These are phyloP conservation scores for Cladosporium sp. DNA, from an alignment of 2,329 filamentous ascomycete genomes.

Conservation along the genomic window DNA sequence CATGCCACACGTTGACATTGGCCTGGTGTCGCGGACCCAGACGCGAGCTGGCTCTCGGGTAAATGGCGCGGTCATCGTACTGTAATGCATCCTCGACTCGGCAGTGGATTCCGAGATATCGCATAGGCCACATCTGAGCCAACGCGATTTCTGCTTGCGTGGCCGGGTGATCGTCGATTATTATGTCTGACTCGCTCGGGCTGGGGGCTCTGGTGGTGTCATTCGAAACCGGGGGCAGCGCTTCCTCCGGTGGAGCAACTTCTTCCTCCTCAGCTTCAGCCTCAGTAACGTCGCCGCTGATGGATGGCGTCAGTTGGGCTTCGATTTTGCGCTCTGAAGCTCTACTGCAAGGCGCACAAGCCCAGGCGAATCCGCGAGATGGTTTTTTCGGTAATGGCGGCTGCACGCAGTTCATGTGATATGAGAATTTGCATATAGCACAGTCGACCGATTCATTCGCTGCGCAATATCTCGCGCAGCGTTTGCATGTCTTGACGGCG, in stretches of 20 bases:
- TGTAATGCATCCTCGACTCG: conserved; percentile 91
- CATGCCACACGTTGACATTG: conserved; percentile 76
- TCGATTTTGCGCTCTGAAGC: conserved; percentile 92
- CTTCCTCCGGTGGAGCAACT: conserved; percentile 63
- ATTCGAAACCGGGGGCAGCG: conserved; percentile 47
- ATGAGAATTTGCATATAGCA: conserved; percentile 88
- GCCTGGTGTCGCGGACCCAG: conserved; percentile 90
- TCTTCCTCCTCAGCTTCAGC: conserved; percentile 58
- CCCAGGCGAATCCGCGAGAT: conserved; percentile 95
- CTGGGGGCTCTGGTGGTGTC: conserved; percentile 57
- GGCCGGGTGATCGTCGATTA: conserved; percentile 54
- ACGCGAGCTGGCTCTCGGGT: conserved; percentile 88
- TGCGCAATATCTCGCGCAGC: conserved; percentile 84
- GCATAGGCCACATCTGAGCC: conserved; percentile 90
- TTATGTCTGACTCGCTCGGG: conserved; percentile 40
- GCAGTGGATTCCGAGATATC: conserved; percentile 92
- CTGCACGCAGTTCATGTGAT: conserved; percentile 97
- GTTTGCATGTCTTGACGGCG: conserved; percentile 92
- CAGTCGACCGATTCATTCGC: conserved; percentile 96
- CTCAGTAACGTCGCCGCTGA: conserved; percentile 49
- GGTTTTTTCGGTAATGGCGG: conserved; percentile 92
- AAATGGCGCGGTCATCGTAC: conserved; percentile 89
- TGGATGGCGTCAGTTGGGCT: conserved; percentile 75
- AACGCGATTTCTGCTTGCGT: conserved; percentile 88
- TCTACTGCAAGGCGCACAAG: conserved; percentile 89